These are phyloP conservation scores for Dothideomycetes sp. DNA, from an alignment of 2,329 filamentous ascomycete species.

Conservation along the genomic window DNA sequence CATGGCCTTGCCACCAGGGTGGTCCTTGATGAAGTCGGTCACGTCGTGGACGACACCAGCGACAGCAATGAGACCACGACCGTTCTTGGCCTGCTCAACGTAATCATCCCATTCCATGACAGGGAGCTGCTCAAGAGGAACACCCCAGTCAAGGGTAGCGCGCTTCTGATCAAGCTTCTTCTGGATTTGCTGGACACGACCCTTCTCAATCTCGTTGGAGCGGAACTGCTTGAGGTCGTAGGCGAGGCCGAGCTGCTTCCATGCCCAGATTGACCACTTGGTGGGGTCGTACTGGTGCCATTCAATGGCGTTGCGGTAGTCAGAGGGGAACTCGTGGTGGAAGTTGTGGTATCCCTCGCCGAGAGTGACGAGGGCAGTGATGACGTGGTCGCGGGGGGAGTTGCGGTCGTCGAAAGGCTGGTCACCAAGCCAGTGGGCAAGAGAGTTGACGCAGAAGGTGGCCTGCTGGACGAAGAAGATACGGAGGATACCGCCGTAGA, in stretches of 20 bases:
- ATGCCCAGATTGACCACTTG: slow-evolving; percentile 78
- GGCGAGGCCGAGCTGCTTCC: slow-evolving; percentile 75
- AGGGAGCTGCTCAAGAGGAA: slow-evolving; percentile 72
- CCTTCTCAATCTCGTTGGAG: slow-evolving; percentile 85
- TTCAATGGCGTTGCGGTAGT: slow-evolving; percentile 84
- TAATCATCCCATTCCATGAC: slow-evolving; percentile 84
- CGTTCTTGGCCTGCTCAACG: slow-evolving; percentile 64
- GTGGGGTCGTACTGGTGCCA: slow-evolving; percentile 90
- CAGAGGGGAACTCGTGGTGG: slow-evolving; percentile 87
- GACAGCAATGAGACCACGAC: slow-evolving; percentile 64
- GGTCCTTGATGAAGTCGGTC: slow-evolving; percentile 73
- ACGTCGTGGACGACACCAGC: slow-evolving; percentile 83
- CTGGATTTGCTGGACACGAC: slow-evolving; percentile 75
- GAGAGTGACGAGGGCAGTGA: slow-evolving; percentile 75
- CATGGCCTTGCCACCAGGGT: slow-evolving; percentile 82
- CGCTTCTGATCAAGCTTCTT: slow-evolving; percentile 91
- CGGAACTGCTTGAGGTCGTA: slow-evolving; percentile 87
- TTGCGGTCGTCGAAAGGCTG: slow-evolving; percentile 91
- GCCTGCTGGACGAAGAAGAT: slow-evolving; percentile 88
- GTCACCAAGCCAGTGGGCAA: slow-evolving; percentile 84
- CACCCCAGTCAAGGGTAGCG: slow-evolving; percentile 71
- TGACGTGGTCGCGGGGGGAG: slow-evolving; percentile 77
- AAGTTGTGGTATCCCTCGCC: slow-evolving; percentile 93
- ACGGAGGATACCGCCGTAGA: slow-evolving; percentile 76
- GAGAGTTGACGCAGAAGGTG: slow-evolving; percentile 85